These are phyloP conservation scores for Ogataea ramenticola DNA, from an alignment of 805 yeast species.

Conservation along the genomic window DNA sequence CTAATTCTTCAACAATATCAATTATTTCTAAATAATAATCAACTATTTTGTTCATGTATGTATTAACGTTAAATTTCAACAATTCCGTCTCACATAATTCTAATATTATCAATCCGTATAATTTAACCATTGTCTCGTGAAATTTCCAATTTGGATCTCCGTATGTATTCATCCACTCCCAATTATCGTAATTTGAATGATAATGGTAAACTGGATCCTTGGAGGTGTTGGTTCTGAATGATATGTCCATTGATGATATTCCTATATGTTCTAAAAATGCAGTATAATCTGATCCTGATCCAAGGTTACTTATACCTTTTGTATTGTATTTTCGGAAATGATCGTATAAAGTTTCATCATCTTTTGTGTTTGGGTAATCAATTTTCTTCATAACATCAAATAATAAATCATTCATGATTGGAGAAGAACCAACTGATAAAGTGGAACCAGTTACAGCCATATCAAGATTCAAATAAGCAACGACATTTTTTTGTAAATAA, in stretches of 20 bases:
- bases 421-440: conserved; percentile 49
- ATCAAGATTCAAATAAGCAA: conserved; percentile 68
- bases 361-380: conserved; percentile 32
- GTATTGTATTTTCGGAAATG: conserved; percentile 26
- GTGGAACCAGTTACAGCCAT: conserved; percentile 52
- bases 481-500: conserved; percentile 38
- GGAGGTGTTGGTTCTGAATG: conserved; percentile 33
- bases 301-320: conserved; percentile 39
- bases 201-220: conserved; percentile 63
- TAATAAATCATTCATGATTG: conserved; percentile 44
- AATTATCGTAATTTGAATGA: conserved; percentile 70
- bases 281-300: conserved; percentile 68
- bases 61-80: conserved; percentile 30
- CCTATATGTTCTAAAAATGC: conserved; percentile 55
- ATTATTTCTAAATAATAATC: conserved; percentile 31
- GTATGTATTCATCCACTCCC: conserved; percentile 56
- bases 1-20: not conserved
- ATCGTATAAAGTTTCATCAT: conserved; percentile 22
- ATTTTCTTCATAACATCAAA: conserved; percentile 37
- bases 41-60: conserved; percentile 33
- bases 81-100: conserved; percentile 43
- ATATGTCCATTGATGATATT: conserved; percentile 53
- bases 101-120: conserved; percentile 42
- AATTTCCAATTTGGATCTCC: conserved; percentile 57
- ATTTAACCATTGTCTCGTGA: conserved; percentile 51